A percentile compares a stretch with the other conserved stretches of the same genome.
phyloP scores from a whole-genome alignment of 495 filamentous ascomycete genomes.

The Penicillium lividum region DNA sequence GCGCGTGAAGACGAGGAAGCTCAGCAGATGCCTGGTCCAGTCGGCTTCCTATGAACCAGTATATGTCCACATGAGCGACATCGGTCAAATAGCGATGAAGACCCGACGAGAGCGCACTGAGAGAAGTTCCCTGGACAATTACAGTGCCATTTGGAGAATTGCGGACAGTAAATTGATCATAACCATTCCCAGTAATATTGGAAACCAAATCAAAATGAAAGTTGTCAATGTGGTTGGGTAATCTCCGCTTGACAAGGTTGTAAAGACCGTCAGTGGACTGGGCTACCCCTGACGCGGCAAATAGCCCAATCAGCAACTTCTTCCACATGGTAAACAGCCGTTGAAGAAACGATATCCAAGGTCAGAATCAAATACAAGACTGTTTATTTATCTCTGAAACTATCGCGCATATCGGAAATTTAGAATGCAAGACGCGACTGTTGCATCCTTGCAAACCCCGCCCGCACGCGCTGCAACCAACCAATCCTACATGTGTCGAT shows the following conservation, averaged over 20 bases:
- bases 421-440: background rate
- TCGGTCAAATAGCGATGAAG: slow-evolving; percentile 52
- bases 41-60: slow-evolving; percentile 46
- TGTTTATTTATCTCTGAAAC: background rate
- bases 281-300: slow-evolving; percentile 10
- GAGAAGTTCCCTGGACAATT: slow-evolving; percentile 44
- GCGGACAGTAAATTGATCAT: slow-evolving; percentile 47
- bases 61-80: slow-evolving; percentile 52
- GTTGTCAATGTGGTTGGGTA: slow-evolving; percentile 42
- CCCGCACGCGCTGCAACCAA: slow-evolving; percentile 18
- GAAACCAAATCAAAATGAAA: slow-evolving; percentile 42
- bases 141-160: slow-evolving; percentile 41
- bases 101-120: slow-evolving; percentile 49
- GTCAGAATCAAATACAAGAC: too few species aligned
- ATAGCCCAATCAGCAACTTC: slow-evolving; percentile 13
- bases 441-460: slow-evolving; percentile 17
- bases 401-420: background rate
- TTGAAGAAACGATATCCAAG: too few species aligned
- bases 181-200: slow-evolving; percentile 19
- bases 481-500: slow-evolving; percentile 19
- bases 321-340: slow-evolving; percentile 13
- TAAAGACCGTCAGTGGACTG: slow-evolving; percentile 45
- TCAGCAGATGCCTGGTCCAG: slow-evolving; percentile 20
- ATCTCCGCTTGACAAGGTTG: slow-evolving; percentile 45
- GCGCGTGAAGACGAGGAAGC: slow-evolving; percentile 16